Conservation (phyloP, 805 yeast genomes). For the Spathaspora sp. region DNA sequence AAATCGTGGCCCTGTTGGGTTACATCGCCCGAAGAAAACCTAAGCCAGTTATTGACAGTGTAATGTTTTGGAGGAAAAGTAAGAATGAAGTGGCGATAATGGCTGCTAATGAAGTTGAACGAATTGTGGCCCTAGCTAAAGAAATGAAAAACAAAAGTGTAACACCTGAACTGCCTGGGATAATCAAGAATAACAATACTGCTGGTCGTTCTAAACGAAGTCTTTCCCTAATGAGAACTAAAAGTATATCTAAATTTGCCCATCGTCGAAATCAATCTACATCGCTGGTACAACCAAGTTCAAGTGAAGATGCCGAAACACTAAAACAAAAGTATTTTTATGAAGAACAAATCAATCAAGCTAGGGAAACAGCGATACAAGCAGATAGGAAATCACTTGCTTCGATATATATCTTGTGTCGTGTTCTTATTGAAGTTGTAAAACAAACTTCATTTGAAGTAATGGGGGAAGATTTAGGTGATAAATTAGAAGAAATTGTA, state of each 20-base stretch:
- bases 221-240: conserved; percentile 36
- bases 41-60: conserved; percentile 93
- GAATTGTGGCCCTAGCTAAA: conserved; percentile 17
- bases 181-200: conserved; percentile 10
- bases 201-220: conserved; percentile 31
- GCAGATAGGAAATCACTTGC: conserved; percentile 86
- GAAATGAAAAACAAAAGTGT: conserved; percentile 24
- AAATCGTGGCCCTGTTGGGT: conserved; percentile 81
- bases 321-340: conserved; percentile 20
- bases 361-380: conserved; percentile 68
- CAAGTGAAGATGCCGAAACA: conserved; percentile 13
- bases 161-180: conserved; percentile 12
- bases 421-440: conserved; percentile 90
- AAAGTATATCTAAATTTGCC: conserved; percentile 30
- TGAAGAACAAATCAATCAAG: conserved; percentile 33
- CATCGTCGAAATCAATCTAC: conserved; percentile 53
- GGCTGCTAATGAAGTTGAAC: conserved; percentile 40
- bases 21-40: conserved; percentile 88
- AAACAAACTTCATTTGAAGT: conserved; percentile 76
- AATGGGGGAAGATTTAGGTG: conserved; percentile 74
- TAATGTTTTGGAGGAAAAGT: conserved; percentile 96
- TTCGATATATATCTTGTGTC: conserved; percentile 81
- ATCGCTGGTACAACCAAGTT: conserved; percentile 13
- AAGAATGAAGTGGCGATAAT: conserved; percentile 77
- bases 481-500: conserved; percentile 86